Conservation (phyloP, 2,329 filamentous ascomycete species). For the Ophiostoma tasmaniense region DNA sequence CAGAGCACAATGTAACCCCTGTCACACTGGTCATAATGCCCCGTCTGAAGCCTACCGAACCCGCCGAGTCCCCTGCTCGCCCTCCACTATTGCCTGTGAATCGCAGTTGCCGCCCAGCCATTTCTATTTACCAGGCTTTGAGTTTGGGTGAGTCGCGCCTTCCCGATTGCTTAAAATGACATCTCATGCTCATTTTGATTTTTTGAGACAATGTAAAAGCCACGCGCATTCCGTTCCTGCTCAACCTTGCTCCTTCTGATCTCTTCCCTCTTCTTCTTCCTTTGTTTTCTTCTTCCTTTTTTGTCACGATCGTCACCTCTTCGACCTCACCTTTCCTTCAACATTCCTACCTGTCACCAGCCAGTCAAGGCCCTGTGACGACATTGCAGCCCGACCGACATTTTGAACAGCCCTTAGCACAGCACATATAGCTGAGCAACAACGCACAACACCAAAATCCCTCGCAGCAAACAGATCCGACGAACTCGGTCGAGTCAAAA, state of each 20-base stretch:
- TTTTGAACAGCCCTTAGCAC: background rate
- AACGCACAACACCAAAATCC: constrained; percentile 5
- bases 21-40: constrained; percentile 1
- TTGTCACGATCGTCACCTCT: background rate
- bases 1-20: constrained; percentile 1
- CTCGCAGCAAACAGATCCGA: background rate
- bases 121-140: constrained; percentile 6
- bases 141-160: constrained; percentile 8
- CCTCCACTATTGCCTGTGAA: constrained; percentile 5
- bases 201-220: constrained; percentile 12
- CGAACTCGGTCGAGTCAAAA: background rate
- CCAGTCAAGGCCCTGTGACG: constrained; percentile 5
- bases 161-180: constrained; percentile 11
- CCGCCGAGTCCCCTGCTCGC: background rate
- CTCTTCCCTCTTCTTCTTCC: background rate
- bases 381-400: constrained; percentile 10
- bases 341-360: constrained; percentile 1
- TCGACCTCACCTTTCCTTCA: background rate
- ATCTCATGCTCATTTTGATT: constrained; percentile 7
- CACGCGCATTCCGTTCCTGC: constrained; percentile 9
- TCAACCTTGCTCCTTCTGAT: constrained; percentile 5
- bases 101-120: constrained; percentile 6
- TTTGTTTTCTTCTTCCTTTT: background rate
- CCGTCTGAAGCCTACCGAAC: background rate
- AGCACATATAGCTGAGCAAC: background rate